These are phyloP conservation scores for Fusarium redolens DNA, from an alignment of 2,329 filamentous ascomycete genomes.

Conservation along the genomic window DNA sequence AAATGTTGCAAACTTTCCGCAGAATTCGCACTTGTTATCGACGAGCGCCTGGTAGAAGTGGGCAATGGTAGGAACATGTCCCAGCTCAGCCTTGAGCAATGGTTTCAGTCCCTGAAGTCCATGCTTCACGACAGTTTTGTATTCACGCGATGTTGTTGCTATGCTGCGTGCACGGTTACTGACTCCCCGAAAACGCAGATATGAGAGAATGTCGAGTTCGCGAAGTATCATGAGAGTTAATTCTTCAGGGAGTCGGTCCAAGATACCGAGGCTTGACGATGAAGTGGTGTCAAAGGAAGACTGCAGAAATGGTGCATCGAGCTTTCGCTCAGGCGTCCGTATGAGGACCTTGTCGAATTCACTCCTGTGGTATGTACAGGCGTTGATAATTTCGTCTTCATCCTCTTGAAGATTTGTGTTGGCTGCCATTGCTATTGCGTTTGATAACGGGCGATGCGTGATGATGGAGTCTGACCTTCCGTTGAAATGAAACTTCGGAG, in stretches of 20 bases:
- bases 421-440: not conserved
- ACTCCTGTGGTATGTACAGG: constrained; percentile 17
- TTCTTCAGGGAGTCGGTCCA: constrained; percentile 2
- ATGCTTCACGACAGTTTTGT: not conserved
- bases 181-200: constrained; percentile 6
- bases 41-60: not conserved
- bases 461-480: not conserved
- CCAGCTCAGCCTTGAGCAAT: not conserved
- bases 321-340: not conserved
- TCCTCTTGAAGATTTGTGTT: not conserved
- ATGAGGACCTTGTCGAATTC: constrained; percentile 17
- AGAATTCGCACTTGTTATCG: not conserved
- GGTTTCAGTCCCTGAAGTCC: constrained; percentile 14
- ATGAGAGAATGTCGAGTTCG: constrained; percentile 11
- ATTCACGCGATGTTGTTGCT: not conserved
- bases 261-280: not conserved
- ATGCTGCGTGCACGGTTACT: constrained; percentile 3
- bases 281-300: not conserved
- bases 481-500: not conserved
- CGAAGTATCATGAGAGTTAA: constrained; percentile 2
- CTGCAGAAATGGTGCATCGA: constrained; percentile 13
- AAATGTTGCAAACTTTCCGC: constrained; percentile 15
- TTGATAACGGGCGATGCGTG: not conserved
- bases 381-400: not conserved
- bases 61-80: not conserved